Evolutionary conservation across 352 stramenopile genomes (phyloP), one percentile per base, ranked within the genome.

Genomic region (Globisporangium canariense): DNA sequence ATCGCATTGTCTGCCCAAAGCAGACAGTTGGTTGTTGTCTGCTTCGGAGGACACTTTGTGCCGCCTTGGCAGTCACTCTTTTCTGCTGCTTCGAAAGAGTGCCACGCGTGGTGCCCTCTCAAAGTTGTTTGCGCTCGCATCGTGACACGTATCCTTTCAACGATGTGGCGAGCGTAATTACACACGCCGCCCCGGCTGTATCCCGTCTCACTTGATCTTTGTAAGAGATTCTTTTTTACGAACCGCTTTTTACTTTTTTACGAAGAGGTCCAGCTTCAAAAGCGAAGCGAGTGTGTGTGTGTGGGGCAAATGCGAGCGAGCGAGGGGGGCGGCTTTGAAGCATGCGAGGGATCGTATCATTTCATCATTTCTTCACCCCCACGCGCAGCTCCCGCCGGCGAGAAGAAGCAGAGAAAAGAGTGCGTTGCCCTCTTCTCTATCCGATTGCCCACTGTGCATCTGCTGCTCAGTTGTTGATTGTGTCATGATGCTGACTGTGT

Each of bases 361-460:
- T 66, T 53, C 61, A 55, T 41, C 61, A 66, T 66, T 66, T 66
- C 61, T 55, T 46, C 38, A 54, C n/a, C 16, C 38, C 28, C 40
- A 38, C n/a, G 25, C 51, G 40, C n/a, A 54, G 61, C 41, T 43
- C 25, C n/a, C 47, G 55, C 51, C 28, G 14, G 7, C n/a, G 43
- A 46, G 36, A 46, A 45, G 62, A 40, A 45, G 58, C 22, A 67
- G 62, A 70, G 60, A 57, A 64, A 76, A 59, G 47, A 71, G 66
- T 71, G 66, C 62, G 66, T 51, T 22, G 28, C 36, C 20, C 32
- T 36, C 32, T 36, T 32, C 22, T 58, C 20, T 25, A 11, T 41
- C 9, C 0, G 36, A 4, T 10, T 40, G 34, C 11, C 2, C 34
- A 8, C 18, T 52, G 18, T 46, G 13, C 20, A 32, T 49, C 6